These are phyloP conservation scores for Mucor irregularis DNA, from an alignment of 371 early-diverging fungal species.

Conservation along the genomic window DNA sequence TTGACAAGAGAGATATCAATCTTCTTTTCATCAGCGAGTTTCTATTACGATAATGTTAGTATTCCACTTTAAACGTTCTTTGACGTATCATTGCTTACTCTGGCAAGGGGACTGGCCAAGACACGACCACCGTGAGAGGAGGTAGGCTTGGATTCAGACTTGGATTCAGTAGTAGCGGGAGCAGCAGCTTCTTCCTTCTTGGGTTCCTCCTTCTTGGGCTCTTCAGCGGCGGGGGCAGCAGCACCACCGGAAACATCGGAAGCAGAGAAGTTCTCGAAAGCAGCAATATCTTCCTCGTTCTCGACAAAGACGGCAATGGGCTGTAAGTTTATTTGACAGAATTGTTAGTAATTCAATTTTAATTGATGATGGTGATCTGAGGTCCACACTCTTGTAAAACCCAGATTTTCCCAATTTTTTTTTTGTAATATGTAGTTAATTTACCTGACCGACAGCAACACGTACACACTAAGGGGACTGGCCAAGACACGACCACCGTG, in stretches of 20 bases:
- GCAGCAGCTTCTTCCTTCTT: conserved; percentile 13
- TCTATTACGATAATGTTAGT: conserved; percentile 37
- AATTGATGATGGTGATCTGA: too few relatives aligned
- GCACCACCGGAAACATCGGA: conserved; percentile 31
- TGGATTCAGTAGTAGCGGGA: neutral
- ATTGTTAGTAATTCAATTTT: too few relatives aligned
- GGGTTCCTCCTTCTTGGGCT: conserved; percentile 12
- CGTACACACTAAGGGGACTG: too few relatives aligned
- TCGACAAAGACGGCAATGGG: conserved; percentile 94
- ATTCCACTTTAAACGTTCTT: neutral
- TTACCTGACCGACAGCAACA: conserved; percentile 71
- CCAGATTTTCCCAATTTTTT: conserved; percentile 1
- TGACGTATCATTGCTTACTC: too few relatives aligned
- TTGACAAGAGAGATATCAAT: conserved; percentile 75
- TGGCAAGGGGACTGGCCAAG: conserved; percentile 85
- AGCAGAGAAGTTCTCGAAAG: conserved; percentile 78
- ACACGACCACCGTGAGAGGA: conserved; percentile 25
- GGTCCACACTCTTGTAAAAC: too few relatives aligned
- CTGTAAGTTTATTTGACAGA: conserved; percentile 32
- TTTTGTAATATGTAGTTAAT: neutral
- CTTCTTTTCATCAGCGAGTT: conserved; percentile 82
- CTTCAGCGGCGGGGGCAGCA: conserved; percentile 38
- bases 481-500: too few relatives aligned
- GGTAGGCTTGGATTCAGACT: conserved; percentile 28
- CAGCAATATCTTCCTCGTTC: conserved; percentile 82